phyloP scores from a whole-genome alignment of 371 early-diverging fungal species.

The Lichtheimia hyalospora region DNA sequence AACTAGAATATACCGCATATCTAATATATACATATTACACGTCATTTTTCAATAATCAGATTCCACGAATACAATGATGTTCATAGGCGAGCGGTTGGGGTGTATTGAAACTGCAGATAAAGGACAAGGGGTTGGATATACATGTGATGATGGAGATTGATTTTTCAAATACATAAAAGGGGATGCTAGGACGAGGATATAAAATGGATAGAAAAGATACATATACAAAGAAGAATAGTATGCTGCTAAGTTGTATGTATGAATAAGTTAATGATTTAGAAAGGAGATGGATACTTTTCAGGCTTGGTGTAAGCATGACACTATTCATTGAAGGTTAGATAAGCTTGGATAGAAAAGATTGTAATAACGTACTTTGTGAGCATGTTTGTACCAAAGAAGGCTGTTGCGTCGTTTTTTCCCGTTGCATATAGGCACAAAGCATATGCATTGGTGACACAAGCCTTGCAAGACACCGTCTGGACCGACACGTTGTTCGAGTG shows the following conservation, averaged over 20 bases:
- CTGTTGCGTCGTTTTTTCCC: conserved; percentile 64
- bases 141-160: neutral
- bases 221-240: too few relatives aligned
- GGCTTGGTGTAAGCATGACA: conserved; percentile 27
- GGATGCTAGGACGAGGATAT: too few relatives aligned
- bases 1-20: neutral
- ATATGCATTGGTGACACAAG: conserved; percentile 75
- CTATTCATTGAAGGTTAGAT: conserved; percentile 3
- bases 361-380: conserved; percentile 56
- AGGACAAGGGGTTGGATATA: neutral
- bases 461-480: conserved; percentile 67
- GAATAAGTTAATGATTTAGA: neutral
- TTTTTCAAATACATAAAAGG: too few relatives aligned
- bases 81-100: too few relatives aligned
- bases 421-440: conserved; percentile 74
- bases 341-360: neutral
- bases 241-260: too few relatives aligned
- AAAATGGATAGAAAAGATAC: too few relatives aligned
- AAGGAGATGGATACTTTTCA: conserved; percentile 21
- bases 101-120: too few relatives aligned
- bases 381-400: conserved; percentile 84
- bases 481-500: conserved; percentile 59
- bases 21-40: too few relatives aligned
- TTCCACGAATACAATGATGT: too few relatives aligned
- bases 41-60: too few relatives aligned